Conservation (phyloP, 106 monocot species). For the Dioscorea alata region DNA sequence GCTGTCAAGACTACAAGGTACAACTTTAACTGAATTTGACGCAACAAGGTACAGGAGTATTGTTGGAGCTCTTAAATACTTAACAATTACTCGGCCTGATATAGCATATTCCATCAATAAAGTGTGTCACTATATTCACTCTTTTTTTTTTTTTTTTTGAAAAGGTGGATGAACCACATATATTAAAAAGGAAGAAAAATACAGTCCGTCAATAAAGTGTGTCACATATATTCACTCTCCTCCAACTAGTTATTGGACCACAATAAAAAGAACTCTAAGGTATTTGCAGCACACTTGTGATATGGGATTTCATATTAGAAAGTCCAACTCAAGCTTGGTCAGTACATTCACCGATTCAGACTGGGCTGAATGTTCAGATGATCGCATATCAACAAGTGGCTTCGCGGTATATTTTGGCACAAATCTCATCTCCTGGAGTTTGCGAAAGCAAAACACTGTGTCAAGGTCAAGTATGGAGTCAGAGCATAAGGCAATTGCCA, state of each 20-base stretch:
- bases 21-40: background rate
- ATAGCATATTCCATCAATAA: background rate
- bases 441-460: background rate
- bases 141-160: no score
- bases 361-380: conserved; percentile 16
- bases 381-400: background rate
- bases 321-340: background rate
- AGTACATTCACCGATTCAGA: conserved; percentile 16
- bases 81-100: background rate
- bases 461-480: background rate
- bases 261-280: no score
- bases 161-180: no score
- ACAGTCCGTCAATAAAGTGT: no score
- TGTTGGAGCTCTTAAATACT: background rate
- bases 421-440: background rate
- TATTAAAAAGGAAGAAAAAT: no score
- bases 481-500: background rate
- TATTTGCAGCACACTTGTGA: background rate
- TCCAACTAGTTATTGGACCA: no score
- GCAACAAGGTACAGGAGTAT: background rate
- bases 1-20: background rate
- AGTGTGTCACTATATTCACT: no score
- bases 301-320: background rate
- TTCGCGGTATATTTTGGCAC: background rate
- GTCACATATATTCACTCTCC: no score